Conservation (phyloP, 2,329 filamentous ascomycete genomes). For the Colletotrichum sp. region DNA sequence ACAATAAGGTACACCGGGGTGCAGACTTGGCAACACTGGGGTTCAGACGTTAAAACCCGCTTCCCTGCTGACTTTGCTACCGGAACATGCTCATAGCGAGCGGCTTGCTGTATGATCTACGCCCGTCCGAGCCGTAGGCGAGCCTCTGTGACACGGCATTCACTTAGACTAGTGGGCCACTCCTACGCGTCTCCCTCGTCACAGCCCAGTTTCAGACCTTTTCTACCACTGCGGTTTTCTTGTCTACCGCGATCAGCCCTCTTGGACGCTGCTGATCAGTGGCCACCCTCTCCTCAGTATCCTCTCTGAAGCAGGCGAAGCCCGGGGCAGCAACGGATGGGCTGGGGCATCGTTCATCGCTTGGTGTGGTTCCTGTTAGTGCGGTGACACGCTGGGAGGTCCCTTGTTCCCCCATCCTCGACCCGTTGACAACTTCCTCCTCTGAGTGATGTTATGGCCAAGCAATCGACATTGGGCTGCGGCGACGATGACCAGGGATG, state of each 20-base stretch:
- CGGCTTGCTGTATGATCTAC: slow-evolving; percentile 15
- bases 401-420: not conserved
- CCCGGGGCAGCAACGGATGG: not conserved
- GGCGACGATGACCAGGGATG: slow-evolving; percentile 5
- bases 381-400: slow-evolving; percentile 4
- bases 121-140: not conserved
- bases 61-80: slow-evolving; percentile 17
- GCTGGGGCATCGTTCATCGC: not conserved
- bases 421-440: not conserved
- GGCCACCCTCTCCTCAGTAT: not conserved
- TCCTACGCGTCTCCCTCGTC: slow-evolving; percentile 14
- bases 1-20: slow-evolving; percentile 18
- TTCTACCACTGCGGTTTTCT: not conserved
- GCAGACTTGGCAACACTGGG: slow-evolving; percentile 13
- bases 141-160: slow-evolving; percentile 3
- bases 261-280: not conserved
- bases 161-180: slow-evolving; percentile 12
- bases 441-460: not conserved
- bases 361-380: slow-evolving; percentile 6
- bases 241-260: slow-evolving; percentile 6
- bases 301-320: not conserved
- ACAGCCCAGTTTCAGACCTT: slow-evolving; percentile 18
- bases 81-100: slow-evolving; percentile 17
- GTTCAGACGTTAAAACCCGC: not conserved
- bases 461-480: not conserved